Percentiles rank a stretch among this genome's conserved stretches.
Evolutionary conservation across 1,139 yeast genomes (phyloP).

Genomic region (Yamadazyma oceani): DNA sequence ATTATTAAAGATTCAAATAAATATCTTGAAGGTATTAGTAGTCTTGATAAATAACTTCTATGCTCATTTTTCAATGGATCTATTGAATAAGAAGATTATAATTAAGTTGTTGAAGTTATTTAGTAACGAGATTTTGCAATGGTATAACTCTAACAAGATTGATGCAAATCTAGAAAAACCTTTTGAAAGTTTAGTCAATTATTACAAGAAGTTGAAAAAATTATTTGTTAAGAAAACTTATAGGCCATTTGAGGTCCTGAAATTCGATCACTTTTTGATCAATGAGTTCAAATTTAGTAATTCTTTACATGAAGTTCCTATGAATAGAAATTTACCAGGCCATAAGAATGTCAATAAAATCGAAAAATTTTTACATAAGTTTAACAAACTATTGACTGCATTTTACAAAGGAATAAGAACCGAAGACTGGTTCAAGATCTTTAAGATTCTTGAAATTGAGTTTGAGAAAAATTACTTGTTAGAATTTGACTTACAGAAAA

Average conservation of each 20-base stretch:
- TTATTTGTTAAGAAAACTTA: slow-evolving; percentile 76
- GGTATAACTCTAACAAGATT: slow-evolving; percentile 59
- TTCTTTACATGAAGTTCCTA: slow-evolving; percentile 47
- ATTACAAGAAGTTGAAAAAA: slow-evolving; percentile 70
- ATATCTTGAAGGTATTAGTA: slow-evolving; percentile 74
- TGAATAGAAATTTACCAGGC: slow-evolving; percentile 49
- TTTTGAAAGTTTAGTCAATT: slow-evolving; percentile 50
- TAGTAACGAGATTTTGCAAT: slow-evolving; percentile 69
- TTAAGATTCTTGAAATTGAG: slow-evolving; percentile 72
- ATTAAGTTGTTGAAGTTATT: slow-evolving; percentile 66
- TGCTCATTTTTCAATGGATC: slow-evolving; percentile 70
- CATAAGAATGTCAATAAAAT: slow-evolving; percentile 46
- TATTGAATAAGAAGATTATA: slow-evolving; percentile 59
- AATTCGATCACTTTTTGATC: slow-evolving; percentile 39
- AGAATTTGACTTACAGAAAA: slow-evolving; percentile 50
- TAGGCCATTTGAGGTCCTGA: slow-evolving; percentile 55
- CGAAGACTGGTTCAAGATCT: slow-evolving; percentile 79
- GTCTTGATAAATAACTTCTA: slow-evolving; percentile 74
- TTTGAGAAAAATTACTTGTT: slow-evolving; percentile 55
- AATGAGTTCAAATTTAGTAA: slow-evolving; percentile 43
- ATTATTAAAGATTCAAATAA: slow-evolving; percentile 73
- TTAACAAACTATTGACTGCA: slow-evolving; percentile 64
- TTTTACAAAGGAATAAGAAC: slow-evolving; percentile 60
- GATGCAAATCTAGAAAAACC: slow-evolving; percentile 41
- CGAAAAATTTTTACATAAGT: slow-evolving; percentile 58